Evolutionary conservation across 768 basidiomycete genomes (phyloP), one percentile per base, ranked within the genome.

Genomic region (Suillus brevipes): DNA sequence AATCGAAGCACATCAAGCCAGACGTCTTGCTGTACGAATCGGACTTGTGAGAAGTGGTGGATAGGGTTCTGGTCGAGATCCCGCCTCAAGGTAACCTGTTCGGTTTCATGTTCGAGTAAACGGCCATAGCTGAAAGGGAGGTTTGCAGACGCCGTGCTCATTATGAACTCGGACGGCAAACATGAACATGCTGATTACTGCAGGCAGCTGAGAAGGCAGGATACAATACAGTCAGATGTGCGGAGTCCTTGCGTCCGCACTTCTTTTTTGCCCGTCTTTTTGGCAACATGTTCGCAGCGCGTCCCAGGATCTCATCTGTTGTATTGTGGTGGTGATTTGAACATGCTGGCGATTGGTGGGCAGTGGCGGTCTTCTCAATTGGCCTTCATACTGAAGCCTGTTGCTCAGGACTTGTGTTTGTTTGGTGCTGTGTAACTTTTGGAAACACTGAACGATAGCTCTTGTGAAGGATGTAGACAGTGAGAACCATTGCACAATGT

Each of bases 1-100:
- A 68, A 77, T 93, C 65, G 87, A 90, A 57, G 81, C 88, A 28
- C 79, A 88, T 67, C 94, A 95, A 62, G 92, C 94, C 61, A 82
- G 91, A 64, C 87, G 90, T 73, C 79, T 97, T 43, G 95, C 94
- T 57, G 95, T 91, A 13, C 82, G 94, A 68, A 97, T 97, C 64
- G 94, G 94, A 0, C 77, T 93, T 31, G 81, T 81, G 20, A 82
- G 86, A 66, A 78, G 76, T 56, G 62, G 66, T 60, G 67, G 68
- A 49, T 38, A 59, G 18, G 67, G 64, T 43, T 49, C 56, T 18
- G 38, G 23, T 40, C 38, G 40, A 28, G 28, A 12, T 25, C 8
- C 42, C 6, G 28, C 25, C 58, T 42, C 31, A 12, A 53, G 31
- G 52, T 28, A 25, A 25, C 38, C 37, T 58, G 57, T 59, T 59